These are phyloP conservation scores for Candida xyloterini DNA, from an alignment of 805 yeast genomes.

Conservation along the genomic window DNA sequence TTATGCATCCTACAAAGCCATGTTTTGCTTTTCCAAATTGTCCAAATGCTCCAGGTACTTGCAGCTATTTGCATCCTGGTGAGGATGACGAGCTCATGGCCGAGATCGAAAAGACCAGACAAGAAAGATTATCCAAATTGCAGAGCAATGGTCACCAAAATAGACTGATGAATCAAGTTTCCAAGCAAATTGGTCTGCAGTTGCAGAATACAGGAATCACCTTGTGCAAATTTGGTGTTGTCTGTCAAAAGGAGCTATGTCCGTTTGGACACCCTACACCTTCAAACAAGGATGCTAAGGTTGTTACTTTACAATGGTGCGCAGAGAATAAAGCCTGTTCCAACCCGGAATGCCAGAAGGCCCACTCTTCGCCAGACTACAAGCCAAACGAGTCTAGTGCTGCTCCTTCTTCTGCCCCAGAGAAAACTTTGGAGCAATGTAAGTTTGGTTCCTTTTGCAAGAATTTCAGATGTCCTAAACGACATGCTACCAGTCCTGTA, in stretches of 20 bases:
- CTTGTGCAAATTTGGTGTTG: slow-evolving; percentile 71
- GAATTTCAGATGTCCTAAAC: slow-evolving; percentile 71
- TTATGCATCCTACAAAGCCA: slow-evolving; percentile 74
- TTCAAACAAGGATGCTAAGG: slow-evolving; percentile 69
- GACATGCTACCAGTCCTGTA: slow-evolving; percentile 75
- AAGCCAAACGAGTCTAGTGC: slow-evolving; percentile 27
- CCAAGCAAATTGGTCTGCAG: slow-evolving; percentile 34
- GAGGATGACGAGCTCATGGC: slow-evolving; percentile 75
- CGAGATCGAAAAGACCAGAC: slow-evolving; percentile 60
- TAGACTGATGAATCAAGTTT: slow-evolving; percentile 31
- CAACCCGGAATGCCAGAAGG: slow-evolving; percentile 60
- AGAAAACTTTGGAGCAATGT: slow-evolving; percentile 73
- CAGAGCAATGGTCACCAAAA: slow-evolving; percentile 24
- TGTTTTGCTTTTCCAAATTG: slow-evolving; percentile 79
- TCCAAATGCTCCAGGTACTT: slow-evolving; percentile 75
- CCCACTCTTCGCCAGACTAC: slow-evolving; percentile 76
- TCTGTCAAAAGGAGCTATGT: slow-evolving; percentile 76
- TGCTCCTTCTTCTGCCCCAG: slow-evolving; percentile 24
- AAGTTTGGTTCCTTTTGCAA: slow-evolving; percentile 76
- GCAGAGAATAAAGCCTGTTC: slow-evolving; percentile 61
- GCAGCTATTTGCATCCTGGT: slow-evolving; percentile 79
- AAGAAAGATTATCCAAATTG: slow-evolving; percentile 19
- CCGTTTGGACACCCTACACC: slow-evolving; percentile 93
- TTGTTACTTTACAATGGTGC: slow-evolving; percentile 73
- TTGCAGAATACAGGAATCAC: slow-evolving; percentile 42